Evolutionary conservation across 2,329 filamentous ascomycete genomes (phyloP), one percentile per base, ranked within the genome.

Genomic region (Colletotrichum graminicola): DNA sequence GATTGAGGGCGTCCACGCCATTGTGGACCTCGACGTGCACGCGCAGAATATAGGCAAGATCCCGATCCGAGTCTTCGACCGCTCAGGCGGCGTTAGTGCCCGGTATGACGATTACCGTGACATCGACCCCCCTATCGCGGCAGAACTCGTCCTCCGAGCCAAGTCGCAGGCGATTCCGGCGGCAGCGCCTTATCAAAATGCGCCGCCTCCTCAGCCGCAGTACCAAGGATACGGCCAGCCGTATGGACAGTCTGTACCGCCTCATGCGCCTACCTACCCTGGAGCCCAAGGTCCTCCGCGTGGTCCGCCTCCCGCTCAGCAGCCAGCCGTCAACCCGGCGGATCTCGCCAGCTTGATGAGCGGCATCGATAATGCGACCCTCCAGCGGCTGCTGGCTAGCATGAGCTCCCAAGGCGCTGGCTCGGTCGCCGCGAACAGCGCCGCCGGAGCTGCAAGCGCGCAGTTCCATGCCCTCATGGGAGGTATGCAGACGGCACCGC

Each of bases 91-190:
- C n/a, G 85, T 86, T 23, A 89, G 89, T 76, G 94, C 93, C 74
- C 90, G 91, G 54, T 98, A 94, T 78, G 93, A 97, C 76, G 92
- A 97, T 79, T 98, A 98, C 79, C 89, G 92, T 68, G 91, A 95
- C 75, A 86, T 98, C 2, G 92, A 97, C 45, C 93, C 94, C 0
- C 81, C 84, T 7, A 90, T 94, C 56, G 94, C 93, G 5, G 93
- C 93, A 21, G 93, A 97, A 75, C 89, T 98, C 21, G 92, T 97
- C 68, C 80, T 92, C 52, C 89, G 94, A 70, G 89, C 91, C 62
- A 95, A 93, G 79, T 81, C 84, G 14, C 77, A 77, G 34, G 73
- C 75, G 67, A 54, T 78, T 8, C 74, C 74, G 2, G 73, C 74
- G 26, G 55, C 55, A 18, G 21, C 74, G 2, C 74, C 74, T 78